Base-by-base conservation (phyloP, 257 asterid species). In the Scutellaria galericulata region DNA sequence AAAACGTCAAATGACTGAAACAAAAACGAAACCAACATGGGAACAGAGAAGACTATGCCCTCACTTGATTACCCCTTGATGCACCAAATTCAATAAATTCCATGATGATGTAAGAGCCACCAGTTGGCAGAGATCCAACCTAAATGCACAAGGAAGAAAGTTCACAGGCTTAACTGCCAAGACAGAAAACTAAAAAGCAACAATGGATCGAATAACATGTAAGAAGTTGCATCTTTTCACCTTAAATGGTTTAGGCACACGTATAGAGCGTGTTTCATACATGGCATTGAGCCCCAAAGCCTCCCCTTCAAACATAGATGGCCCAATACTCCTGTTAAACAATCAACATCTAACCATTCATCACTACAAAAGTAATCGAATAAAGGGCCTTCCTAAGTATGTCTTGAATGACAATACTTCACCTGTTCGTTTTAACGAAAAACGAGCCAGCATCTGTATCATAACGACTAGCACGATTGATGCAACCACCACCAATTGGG, bases 291-390 rank as follows among this genome's bases (percentile, higher is more conserved):
- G 90, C 42, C 99, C 97, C 81, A 89, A 77, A 66, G 88, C 97
- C 89, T 94, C 99, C 63, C 97, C 98, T 75, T 91, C 96, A 57
- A 94, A 94, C 97, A 94, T 94, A 39, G 90, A 86, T 44, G 91
- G 89, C 48, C 89, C 97, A 52, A 89, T 81, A 76, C 89, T 84
- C 89, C 98, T 91, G 87, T 79, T 54, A 57, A 52, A 58, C 47
- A 65, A 64, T 66, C 67, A 75, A 44, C 41, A 48, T 46, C 44
- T 47, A 55, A 11, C 40, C 61, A 50, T 7, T 20, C 48, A 6
- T 73, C 55, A 13, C 52, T 12, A 45, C 7, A 35, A n/a, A 52
- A 73, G 24, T 24, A 52, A 40, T 45, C 56, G 24, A 44, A 7
- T 0, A 27, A 60, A 55, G 66, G 18, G 37, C 5, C 48, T 10